A percentile compares a stretch with the other conserved stretches of the same genome.
phyloP scores from a whole-genome alignment of 768 basidiomycete species.

The Mycena vulgaris region DNA sequence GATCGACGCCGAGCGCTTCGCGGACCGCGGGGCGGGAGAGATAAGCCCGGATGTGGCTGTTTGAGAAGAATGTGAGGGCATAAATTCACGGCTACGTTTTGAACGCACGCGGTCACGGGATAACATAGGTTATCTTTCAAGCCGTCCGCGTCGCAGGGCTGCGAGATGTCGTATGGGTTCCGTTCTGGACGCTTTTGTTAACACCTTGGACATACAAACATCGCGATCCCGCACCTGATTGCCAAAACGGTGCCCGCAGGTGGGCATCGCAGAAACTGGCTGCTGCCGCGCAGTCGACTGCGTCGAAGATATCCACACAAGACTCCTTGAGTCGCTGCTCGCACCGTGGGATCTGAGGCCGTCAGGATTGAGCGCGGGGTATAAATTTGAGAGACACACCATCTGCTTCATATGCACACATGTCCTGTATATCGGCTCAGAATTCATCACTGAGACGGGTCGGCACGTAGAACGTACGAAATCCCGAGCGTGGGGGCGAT shows the following conservation, averaged over 20 bases:
- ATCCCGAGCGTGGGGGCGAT: slow-evolving; percentile 55
- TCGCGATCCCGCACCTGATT: slow-evolving; percentile 53
- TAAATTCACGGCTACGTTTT: too few species aligned
- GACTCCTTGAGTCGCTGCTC: slow-evolving; percentile 65
- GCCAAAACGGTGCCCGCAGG: slow-evolving; percentile 62
- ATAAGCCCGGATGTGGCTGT: slow-evolving; percentile 63
- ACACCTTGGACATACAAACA: too few species aligned
- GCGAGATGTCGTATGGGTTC: slow-evolving; percentile 73
- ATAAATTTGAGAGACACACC: not conserved
- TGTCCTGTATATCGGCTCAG: slow-evolving; percentile 40
- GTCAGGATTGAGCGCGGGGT: too few species aligned
- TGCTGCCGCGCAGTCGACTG: slow-evolving; percentile 77
- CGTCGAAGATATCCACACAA: slow-evolving; percentile 79
- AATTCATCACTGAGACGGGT: slow-evolving; percentile 16
- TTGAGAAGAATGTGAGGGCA: not conserved
- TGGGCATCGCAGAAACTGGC: slow-evolving; percentile 74
- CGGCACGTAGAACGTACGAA: slow-evolving; percentile 41
- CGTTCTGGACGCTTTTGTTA: slow-evolving; percentile 43
- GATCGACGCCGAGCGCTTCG: slow-evolving; percentile 63
- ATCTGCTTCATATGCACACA: slow-evolving; percentile 62
- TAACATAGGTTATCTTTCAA: slow-evolving; percentile 30
- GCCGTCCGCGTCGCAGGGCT: slow-evolving; percentile 45
- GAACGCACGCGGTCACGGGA: slow-evolving; percentile 33
- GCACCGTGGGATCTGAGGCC: slow-evolving; percentile 70
- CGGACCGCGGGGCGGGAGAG: slow-evolving; percentile 67